Conservation (phyloP, 805 yeast species). For the Lipomyces sp. region DNA sequence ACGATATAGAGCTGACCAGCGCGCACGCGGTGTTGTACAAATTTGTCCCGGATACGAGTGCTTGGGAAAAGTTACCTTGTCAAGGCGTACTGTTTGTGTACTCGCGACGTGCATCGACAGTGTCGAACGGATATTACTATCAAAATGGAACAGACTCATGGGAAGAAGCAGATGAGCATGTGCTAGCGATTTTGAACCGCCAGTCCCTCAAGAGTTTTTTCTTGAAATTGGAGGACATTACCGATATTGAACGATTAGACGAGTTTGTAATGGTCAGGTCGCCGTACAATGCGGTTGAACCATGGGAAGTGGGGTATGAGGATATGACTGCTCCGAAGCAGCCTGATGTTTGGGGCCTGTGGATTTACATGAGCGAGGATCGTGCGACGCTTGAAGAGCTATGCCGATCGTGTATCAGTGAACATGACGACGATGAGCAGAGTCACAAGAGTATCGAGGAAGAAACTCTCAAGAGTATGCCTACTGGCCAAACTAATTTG, state of each 20-base stretch:
- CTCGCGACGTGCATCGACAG: conserved; percentile 40
- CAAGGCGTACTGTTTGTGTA: conserved; percentile 50
- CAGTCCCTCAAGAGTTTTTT: conserved; percentile 30
- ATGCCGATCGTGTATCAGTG: conserved; percentile 17
- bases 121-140: background rate
- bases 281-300: conserved; percentile 27
- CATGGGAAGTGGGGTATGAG: conserved; percentile 31
- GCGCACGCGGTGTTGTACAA: conserved; percentile 50
- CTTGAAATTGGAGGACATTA: conserved; percentile 27
- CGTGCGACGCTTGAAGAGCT: conserved; percentile 22
- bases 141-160: conserved; percentile 21
- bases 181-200: conserved; percentile 30
- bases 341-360: conserved; percentile 38
- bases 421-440: conserved; percentile 6
- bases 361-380: conserved; percentile 30
- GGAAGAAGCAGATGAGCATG: conserved; percentile 23
- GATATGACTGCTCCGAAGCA: conserved; percentile 19
- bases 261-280: conserved; percentile 35
- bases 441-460: conserved; percentile 6
- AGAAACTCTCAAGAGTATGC: background rate
- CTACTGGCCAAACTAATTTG: conserved; percentile 15
- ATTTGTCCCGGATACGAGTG: conserved; percentile 43
- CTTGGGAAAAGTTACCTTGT: conserved; percentile 49
- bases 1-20: conserved; percentile 47
- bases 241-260: conserved; percentile 33